Conservation (phyloP, 441 rosid genomes). For the Cnidoscolus chayamansa region DNA sequence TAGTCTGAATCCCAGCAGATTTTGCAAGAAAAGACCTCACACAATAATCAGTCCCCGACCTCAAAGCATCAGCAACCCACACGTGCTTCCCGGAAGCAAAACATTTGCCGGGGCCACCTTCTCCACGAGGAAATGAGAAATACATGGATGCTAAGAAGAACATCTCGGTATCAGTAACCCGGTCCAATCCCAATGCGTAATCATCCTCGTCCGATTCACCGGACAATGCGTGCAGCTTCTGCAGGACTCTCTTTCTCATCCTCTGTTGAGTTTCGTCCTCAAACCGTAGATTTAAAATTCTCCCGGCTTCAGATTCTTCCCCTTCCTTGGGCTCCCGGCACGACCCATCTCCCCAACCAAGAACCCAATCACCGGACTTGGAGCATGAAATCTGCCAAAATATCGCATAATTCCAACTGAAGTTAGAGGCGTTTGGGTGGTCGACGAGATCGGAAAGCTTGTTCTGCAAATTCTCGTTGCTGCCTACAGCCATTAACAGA, state of each 20-base stretch:
- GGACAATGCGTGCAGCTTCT: conserved; percentile 66
- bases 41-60: conserved; percentile 58
- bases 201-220: conserved; percentile 89
- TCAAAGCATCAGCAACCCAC: conserved; percentile 59
- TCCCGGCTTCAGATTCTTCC: conserved; percentile 57
- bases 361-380: conserved; percentile 72
- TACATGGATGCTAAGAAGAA: conserved; percentile 95
- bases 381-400: conserved; percentile 89
- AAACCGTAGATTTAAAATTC: conserved; percentile 37
- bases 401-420: conserved; percentile 92
- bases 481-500: conserved; percentile 51
- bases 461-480: conserved; percentile 66
- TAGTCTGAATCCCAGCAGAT: conserved; percentile 72
- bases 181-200: conserved; percentile 72
- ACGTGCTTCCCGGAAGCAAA: conserved; percentile 67
- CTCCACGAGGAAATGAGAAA: conserved; percentile 76
- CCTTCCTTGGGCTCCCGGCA: conserved; percentile 79
- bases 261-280: conserved; percentile 69
- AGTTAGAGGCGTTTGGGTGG: conserved; percentile 57
- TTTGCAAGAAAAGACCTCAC: conserved; percentile 78
- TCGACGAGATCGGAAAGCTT: conserved; percentile 93
- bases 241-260: conserved; percentile 81
- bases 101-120: conserved; percentile 89
- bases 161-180: conserved; percentile 91
- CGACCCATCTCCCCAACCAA: conserved; percentile 93